Evolutionary conservation across 805 yeast species (phyloP).

Genomic region (Starmera dryadoides): DNA sequence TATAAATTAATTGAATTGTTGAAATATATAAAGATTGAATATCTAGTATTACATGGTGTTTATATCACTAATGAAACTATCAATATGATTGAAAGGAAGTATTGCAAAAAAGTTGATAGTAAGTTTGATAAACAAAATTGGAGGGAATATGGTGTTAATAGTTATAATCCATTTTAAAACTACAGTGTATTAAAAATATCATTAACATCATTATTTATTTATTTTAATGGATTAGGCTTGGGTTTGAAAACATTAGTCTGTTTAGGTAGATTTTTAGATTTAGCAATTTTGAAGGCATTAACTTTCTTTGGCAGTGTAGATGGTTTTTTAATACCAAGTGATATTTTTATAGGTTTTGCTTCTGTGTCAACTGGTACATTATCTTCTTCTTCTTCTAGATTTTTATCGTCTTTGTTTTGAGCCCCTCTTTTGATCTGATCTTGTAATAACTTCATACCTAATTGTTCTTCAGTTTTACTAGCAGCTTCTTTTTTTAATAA

Average conservation of each 20-base stretch:
- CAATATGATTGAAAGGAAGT: slow-evolving; percentile 9
- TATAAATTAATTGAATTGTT: slow-evolving; percentile 10
- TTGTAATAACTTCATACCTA: slow-evolving; percentile 34
- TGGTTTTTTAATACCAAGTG: slow-evolving; percentile 8
- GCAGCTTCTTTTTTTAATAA: slow-evolving; percentile 27
- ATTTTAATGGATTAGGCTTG: not conserved
- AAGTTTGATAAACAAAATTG: slow-evolving; percentile 13
- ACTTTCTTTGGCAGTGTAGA: slow-evolving; percentile 5
- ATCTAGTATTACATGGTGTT: slow-evolving; percentile 15
- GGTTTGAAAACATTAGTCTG: slow-evolving; percentile 12
- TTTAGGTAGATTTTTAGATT: slow-evolving; percentile 5
- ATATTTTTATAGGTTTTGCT: slow-evolving; percentile 8
- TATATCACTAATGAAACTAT: slow-evolving; percentile 13
- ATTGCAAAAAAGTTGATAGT: slow-evolving; percentile 14
- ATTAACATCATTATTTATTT: not conserved
- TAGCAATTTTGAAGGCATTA: slow-evolving; percentile 14
- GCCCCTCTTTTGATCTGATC: slow-evolving; percentile 52
- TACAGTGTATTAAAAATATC: no score
- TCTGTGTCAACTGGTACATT: not conserved
- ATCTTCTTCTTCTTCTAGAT: not conserved
- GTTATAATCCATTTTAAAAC: slow-evolving; percentile 16
- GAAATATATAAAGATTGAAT: slow-evolving; percentile 5
- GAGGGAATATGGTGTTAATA: slow-evolving; percentile 17
- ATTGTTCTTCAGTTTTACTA: slow-evolving; percentile 38
- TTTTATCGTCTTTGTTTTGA: slow-evolving; percentile 7